These are phyloP conservation scores for Blastocrithidia nonstop DNA, from an alignment of 208 protist species.

Conservation along the genomic window DNA sequence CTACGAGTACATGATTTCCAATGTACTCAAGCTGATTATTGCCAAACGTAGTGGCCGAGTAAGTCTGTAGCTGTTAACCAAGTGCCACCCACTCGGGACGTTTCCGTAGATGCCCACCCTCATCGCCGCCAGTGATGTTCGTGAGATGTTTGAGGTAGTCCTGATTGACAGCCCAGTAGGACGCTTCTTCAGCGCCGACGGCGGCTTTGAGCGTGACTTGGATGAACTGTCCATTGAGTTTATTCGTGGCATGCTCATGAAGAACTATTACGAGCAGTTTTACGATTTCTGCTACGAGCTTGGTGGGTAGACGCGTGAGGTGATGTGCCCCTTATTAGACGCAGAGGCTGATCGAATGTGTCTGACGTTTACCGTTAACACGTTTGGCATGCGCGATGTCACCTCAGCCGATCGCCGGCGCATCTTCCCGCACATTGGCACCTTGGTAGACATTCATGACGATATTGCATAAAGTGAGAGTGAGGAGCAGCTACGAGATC, in stretches of 20 bases:
- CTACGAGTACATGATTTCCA: slow-evolving; percentile 97
- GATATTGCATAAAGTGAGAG: slow-evolving; percentile 73
- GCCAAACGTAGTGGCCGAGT: slow-evolving; percentile 71
- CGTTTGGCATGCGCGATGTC: slow-evolving; percentile 86
- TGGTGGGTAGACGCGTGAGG: slow-evolving; percentile 78
- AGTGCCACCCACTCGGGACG: slow-evolving; percentile 96
- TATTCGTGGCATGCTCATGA: slow-evolving; percentile 96
- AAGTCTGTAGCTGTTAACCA: slow-evolving; percentile 85
- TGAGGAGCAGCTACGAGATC: slow-evolving; percentile 59
- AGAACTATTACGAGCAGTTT: slow-evolving; percentile 98
- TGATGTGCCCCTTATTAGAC: slow-evolving; percentile 81
- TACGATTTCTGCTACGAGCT: slow-evolving; percentile 87
- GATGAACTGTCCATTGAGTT: slow-evolving; percentile 95
- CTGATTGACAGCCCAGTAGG: slow-evolving; percentile 95
- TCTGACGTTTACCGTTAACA: slow-evolving; percentile 97
- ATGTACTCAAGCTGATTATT: slow-evolving; percentile 85
- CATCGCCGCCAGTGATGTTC: slow-evolving; percentile 73
- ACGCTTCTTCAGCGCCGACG: slow-evolving; percentile 61
- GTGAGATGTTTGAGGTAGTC: slow-evolving; percentile 95
- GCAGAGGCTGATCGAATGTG: slow-evolving; percentile 96
- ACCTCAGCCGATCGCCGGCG: slow-evolving; percentile 48
- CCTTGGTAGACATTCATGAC: slow-evolving; percentile 79
- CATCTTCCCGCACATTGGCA: slow-evolving; percentile 84
- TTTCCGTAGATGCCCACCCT: slow-evolving; percentile 92
- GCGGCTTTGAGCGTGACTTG: slow-evolving; percentile 70